phyloP scores from a whole-genome alignment of 2,329 filamentous ascomycete species.

The Colletotrichum simmondsii region DNA sequence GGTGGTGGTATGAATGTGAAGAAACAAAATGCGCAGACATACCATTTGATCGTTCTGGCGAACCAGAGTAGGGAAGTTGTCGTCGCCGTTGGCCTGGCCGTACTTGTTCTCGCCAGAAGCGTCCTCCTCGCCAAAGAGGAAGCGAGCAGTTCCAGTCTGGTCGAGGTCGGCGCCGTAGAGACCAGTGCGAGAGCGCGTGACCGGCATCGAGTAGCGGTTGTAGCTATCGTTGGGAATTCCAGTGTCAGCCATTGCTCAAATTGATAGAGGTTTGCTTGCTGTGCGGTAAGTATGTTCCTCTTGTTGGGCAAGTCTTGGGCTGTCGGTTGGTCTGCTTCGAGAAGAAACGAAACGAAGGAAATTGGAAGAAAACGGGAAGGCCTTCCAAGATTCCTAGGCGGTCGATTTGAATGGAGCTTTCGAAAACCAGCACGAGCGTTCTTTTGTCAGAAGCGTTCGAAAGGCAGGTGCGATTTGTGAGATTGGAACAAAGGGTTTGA shows the following conservation, averaged over 20 bases:
- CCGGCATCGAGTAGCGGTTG: conserved; percentile 95
- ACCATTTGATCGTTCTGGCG: conserved; percentile 71
- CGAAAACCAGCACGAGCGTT: not conserved
- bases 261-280: not conserved
- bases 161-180: conserved; percentile 78
- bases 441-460: not conserved
- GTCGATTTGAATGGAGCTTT: not conserved
- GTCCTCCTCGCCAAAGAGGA: conserved; percentile 87
- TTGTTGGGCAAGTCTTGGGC: conserved; percentile 20
- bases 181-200: conserved; percentile 76
- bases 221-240: conserved; percentile 61
- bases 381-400: not conserved
- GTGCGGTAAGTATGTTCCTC: not conserved
- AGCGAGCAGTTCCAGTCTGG: conserved; percentile 85
- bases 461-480: not conserved
- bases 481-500: conserved; percentile 2
- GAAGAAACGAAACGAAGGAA: not conserved
- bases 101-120: conserved; percentile 74
- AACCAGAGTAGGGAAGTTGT: conserved; percentile 88
- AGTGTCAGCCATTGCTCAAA: conserved; percentile 30
- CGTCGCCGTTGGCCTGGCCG: conserved; percentile 78
- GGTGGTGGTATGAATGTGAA: not conserved
- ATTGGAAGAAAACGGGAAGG: not conserved
- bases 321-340: not conserved
- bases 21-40: conserved; percentile 43